Percentiles rank a stretch among this genome's conserved stretches.
phyloP scores from a whole-genome alignment of 2,329 filamentous ascomycete genomes.

The Teratosphaeria gauchensis region DNA sequence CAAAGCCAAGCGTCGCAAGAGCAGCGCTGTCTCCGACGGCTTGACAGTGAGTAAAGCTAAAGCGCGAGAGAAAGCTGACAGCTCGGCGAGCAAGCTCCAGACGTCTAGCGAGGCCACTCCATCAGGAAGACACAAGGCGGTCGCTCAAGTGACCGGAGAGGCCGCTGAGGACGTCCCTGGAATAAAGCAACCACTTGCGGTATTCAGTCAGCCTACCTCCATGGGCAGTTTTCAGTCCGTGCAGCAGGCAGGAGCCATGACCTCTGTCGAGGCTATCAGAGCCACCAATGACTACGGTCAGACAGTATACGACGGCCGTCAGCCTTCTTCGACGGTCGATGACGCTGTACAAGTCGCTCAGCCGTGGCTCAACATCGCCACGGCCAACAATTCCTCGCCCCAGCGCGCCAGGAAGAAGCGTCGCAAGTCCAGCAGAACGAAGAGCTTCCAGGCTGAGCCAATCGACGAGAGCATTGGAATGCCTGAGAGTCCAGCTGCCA shows the following conservation, averaged over 20 bases:
- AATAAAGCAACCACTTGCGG: not conserved
- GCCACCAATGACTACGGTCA: not conserved
- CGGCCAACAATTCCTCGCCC: not conserved
- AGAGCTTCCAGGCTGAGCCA: not conserved
- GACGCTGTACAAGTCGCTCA: not conserved
- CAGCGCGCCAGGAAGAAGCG: not conserved
- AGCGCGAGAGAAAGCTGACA: not conserved
- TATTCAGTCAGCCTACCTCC: constrained; percentile 2
- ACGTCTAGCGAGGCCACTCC: not conserved
- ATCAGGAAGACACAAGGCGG: not conserved
- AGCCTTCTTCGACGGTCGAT: not conserved
- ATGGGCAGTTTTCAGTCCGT: not conserved
- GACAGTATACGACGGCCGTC: not conserved
- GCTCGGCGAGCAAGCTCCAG: not conserved
- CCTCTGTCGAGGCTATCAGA: constrained; percentile 2
- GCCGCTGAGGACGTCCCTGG: not conserved
- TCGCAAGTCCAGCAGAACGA: not conserved
- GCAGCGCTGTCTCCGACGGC: constrained; percentile 3
- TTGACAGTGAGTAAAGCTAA: constrained; percentile 4
- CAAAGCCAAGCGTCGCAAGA: constrained; percentile 7
- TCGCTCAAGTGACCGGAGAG: not conserved
- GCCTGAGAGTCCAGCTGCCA: not conserved
- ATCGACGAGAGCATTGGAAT: not conserved
- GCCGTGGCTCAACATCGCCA: not conserved
- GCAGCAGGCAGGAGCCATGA: constrained; percentile 1